These are phyloP conservation scores for Blastomyces silverae DNA, from an alignment of 2,329 filamentous ascomycete genomes.

Conservation along the genomic window DNA sequence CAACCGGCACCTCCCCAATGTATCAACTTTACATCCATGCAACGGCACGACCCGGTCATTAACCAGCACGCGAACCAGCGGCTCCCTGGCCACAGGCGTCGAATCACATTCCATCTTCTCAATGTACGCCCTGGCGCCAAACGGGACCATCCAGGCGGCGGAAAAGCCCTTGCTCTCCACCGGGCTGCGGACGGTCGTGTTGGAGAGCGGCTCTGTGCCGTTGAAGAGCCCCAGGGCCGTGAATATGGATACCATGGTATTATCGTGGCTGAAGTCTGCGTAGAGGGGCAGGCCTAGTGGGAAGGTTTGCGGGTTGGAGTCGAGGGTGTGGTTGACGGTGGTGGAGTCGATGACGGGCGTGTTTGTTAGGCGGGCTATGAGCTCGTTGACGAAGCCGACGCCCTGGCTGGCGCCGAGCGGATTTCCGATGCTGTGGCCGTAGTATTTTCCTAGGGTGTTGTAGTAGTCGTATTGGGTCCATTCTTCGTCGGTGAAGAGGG, in stretches of 20 bases:
- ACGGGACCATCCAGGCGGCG: conserved; percentile 73
- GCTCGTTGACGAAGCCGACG: conserved; percentile 80
- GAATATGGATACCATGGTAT: conserved; percentile 71
- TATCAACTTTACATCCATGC: conserved; percentile 62
- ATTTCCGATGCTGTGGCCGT: conserved; percentile 70
- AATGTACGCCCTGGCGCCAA: conserved; percentile 72
- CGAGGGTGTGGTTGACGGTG: conserved; percentile 69
- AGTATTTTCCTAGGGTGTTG: conserved; percentile 74
- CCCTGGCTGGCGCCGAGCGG: conserved; percentile 76
- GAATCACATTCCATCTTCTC: conserved; percentile 71
- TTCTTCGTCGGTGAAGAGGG: conserved; percentile 63
- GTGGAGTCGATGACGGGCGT: conserved; percentile 65
- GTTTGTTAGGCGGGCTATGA: conserved; percentile 70
- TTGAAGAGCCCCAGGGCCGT: conserved; percentile 75
- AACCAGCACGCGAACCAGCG: conserved; percentile 70
- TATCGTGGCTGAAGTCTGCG: conserved; percentile 89
- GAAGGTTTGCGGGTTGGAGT: conserved; percentile 61
- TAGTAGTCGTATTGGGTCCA: conserved; percentile 78
- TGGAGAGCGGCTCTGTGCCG: conserved; percentile 50
- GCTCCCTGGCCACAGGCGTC: conserved; percentile 41
- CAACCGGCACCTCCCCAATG: conserved; percentile 62
- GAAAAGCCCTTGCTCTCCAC: conserved; percentile 60
- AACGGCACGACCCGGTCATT: conserved; percentile 77
- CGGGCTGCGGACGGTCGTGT: conserved; percentile 44
- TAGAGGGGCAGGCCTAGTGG: conserved; percentile 64